A percentile compares a stretch with the other conserved stretches of the same genome.
These are phyloP conservation scores for Linanthus parryae DNA, from an alignment of 148 eudicot species.

Conservation along the genomic window DNA sequence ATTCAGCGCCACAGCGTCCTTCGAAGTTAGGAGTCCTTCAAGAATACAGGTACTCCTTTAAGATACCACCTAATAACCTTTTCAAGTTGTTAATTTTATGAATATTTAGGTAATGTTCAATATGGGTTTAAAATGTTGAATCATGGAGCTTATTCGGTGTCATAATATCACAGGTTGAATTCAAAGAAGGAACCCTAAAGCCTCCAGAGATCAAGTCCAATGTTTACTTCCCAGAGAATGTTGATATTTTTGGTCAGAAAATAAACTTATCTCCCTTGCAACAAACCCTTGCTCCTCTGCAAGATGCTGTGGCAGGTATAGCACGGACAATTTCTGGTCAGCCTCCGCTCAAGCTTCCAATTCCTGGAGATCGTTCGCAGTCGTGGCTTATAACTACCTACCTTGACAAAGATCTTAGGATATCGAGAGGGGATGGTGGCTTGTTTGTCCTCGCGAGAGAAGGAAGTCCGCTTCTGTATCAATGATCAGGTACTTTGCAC, in stretches of 20 bases:
- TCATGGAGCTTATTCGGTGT: not conserved
- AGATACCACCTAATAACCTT: too few species aligned
- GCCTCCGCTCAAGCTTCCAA: slow-evolving; percentile 67
- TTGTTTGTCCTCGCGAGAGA: slow-evolving; percentile 91
- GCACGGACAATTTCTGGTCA: slow-evolving; percentile 48
- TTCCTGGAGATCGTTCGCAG: slow-evolving; percentile 69
- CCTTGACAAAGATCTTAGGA: slow-evolving; percentile 82
- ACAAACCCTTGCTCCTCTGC: slow-evolving; percentile 71
- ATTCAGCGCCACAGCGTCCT: slow-evolving; percentile 80
- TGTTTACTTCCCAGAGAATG: slow-evolving; percentile 61
- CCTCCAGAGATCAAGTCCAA: slow-evolving; percentile 88
- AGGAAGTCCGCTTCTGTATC: slow-evolving; percentile 72
- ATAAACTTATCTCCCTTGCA: slow-evolving; percentile 62
- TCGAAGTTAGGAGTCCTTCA: slow-evolving; percentile 76
- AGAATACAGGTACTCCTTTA: slow-evolving; percentile 74
- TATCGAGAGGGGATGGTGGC: slow-evolving; percentile 97
- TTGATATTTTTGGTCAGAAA: slow-evolving; percentile 78
- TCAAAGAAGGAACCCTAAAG: slow-evolving; percentile 76
- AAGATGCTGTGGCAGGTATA: slow-evolving; percentile 59
- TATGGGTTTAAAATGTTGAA: not conserved
- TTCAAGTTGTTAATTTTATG: too few species aligned
- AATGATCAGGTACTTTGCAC: slow-evolving; percentile 24
- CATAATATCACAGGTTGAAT: slow-evolving; percentile 53
- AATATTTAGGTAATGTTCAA: not conserved
- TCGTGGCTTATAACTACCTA: slow-evolving; percentile 86